Evolutionary conservation across 2,329 filamentous ascomycete genomes (phyloP).

Genomic region (Aureobasidium sp.): DNA sequence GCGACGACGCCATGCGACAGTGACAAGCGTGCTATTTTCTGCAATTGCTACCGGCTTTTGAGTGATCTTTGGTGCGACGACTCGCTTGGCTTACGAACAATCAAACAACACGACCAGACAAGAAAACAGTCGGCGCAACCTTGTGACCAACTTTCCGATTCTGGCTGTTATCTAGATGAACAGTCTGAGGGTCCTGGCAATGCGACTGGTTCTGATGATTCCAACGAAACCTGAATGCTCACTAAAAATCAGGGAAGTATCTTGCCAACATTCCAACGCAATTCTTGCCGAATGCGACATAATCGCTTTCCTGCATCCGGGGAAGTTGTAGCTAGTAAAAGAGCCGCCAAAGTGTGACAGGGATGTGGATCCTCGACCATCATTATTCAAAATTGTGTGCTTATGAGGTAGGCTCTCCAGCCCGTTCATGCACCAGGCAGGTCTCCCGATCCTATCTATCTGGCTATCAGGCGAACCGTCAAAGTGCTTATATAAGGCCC

Average conservation of each 20-base stretch:
- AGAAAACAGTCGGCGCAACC: neutral
- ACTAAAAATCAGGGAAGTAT: neutral
- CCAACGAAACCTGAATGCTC: neutral
- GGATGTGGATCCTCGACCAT: conserved; percentile 6
- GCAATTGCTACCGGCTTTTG: neutral
- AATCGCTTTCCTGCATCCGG: neutral
- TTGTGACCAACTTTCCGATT: neutral
- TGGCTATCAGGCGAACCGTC: neutral
- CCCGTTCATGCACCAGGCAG: neutral
- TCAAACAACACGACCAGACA: neutral
- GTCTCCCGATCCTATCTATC: neutral
- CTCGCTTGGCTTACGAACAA: neutral
- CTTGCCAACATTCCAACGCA: conserved; percentile 1
- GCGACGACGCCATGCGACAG: neutral
- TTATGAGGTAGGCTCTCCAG: conserved; percentile 2
- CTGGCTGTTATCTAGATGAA: neutral
- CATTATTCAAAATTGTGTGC: neutral
- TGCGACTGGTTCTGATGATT: neutral
- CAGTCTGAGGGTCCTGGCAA: neutral
- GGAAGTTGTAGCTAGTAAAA: neutral
- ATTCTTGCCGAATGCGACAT: conserved; percentile 10
- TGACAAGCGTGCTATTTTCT: neutral
- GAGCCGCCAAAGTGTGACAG: conserved; percentile 6
- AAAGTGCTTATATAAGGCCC: neutral
- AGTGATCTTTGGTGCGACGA: neutral